Evolutionary conservation across 108 stramenopile genomes (phyloP).

Genomic region (Aurantiochytrium sp.): DNA sequence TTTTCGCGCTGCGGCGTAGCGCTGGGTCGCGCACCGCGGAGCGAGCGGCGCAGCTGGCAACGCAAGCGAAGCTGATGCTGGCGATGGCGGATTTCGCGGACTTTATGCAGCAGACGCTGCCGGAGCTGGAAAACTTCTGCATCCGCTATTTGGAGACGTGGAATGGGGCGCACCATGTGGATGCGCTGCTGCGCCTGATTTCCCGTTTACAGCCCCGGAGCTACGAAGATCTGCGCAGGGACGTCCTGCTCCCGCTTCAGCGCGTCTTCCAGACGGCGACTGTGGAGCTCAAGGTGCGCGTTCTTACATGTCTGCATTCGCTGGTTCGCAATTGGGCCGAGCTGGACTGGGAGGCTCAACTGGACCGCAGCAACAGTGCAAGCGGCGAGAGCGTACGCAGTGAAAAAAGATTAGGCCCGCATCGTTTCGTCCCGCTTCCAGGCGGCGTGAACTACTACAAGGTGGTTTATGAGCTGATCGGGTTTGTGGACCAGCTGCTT

Average conservation of each 20-base stretch:
- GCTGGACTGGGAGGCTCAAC: neutral
- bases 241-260: neutral
- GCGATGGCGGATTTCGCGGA: slow-evolving; percentile 17
- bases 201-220: neutral
- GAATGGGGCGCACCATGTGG: neutral
- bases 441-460: slow-evolving; percentile 13
- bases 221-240: neutral
- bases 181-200: neutral
- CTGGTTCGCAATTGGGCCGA: neutral
- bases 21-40: neutral
- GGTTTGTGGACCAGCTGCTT: neutral
- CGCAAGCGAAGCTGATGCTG: neutral
- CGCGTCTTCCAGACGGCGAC: neutral
- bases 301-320: neutral
- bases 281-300: neutral
- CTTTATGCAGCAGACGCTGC: slow-evolving; percentile 26
- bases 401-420: neutral
- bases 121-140: neutral
- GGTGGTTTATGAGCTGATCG: neutral
- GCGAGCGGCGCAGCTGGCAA: neutral
- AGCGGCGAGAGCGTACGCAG: too few relatives aligned
- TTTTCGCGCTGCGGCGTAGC: neutral
- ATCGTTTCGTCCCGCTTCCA: neutral
- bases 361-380: neutral
- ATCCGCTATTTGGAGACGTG: neutral